Conservation (phyloP, 805 yeast species). For the Candida peoriensis region DNA sequence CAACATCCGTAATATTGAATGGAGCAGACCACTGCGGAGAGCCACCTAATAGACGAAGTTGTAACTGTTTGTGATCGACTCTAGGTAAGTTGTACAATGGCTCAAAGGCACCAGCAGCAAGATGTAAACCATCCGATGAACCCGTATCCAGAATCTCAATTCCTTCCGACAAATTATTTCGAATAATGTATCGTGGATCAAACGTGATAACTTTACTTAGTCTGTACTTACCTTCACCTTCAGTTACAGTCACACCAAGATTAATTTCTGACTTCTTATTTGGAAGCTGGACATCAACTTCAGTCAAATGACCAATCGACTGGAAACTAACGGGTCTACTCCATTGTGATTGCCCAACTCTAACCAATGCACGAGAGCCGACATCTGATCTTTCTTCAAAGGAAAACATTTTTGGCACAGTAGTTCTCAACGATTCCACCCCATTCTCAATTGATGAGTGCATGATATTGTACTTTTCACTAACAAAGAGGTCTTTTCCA, state of each 20-base stretch:
- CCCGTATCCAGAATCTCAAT: slow-evolving; percentile 67
- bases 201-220: slow-evolving; percentile 73
- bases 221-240: slow-evolving; percentile 82
- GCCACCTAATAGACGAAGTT: slow-evolving; percentile 52
- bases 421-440: slow-evolving; percentile 27
- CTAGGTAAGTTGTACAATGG: slow-evolving; percentile 66
- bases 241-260: slow-evolving; percentile 68
- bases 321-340: slow-evolving; percentile 78
- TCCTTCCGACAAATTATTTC: slow-evolving; percentile 52
- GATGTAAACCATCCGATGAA: slow-evolving; percentile 41
- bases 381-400: slow-evolving; percentile 56
- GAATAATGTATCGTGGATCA: slow-evolving; percentile 76
- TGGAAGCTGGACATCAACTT: slow-evolving; percentile 42
- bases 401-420: slow-evolving; percentile 78
- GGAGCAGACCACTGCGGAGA: slow-evolving; percentile 82
- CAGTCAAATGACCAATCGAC: slow-evolving; percentile 80
- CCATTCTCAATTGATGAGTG: slow-evolving; percentile 35
- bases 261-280: slow-evolving; percentile 58
- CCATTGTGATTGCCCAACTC: slow-evolving; percentile 64
- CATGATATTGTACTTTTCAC: slow-evolving; percentile 49
- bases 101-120: slow-evolving; percentile 40
- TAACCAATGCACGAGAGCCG: slow-evolving; percentile 60
- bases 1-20: slow-evolving; percentile 77
- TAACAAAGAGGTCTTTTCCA: slow-evolving; percentile 55
- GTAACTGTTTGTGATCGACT: slow-evolving; percentile 51